Base-by-base conservation (phyloP, 2,329 filamentous ascomycete species). In the Monosporascus sp. region DNA sequence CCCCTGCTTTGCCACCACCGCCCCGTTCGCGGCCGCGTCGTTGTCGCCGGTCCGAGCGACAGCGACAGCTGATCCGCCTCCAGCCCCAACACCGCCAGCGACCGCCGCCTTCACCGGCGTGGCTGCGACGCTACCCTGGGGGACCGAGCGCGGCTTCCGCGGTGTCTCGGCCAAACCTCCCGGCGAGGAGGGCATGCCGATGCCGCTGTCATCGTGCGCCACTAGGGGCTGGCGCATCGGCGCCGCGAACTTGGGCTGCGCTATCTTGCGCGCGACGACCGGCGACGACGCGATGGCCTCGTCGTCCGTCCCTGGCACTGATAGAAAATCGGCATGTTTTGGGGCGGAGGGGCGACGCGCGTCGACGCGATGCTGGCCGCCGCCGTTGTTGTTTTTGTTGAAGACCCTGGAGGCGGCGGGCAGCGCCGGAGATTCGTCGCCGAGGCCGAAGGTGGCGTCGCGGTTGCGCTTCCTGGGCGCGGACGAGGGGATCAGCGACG, bases 401-500 rank as follows among this genome's bases (percentile, higher is more conserved):
- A 35, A 35, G 31, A 35, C 31, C 31, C 49, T 20, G 8, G 56
- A 50, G 1, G 68, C 61, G 56, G 38, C 69, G 60, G 58, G 50
- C 37, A 56, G 52, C n/a, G 61, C 61, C 7, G 67, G 67, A 38
- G 67, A 68, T 19, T 62, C 60, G 45, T 63, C 67, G 58, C 53
- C 59, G 50, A 40, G n/a, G 43, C n/a, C 54, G 57, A 75, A 67
- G 62, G 58, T 66, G 48, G 52, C 55, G 59, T 56, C 73, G 58
- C 47, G 70, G 19, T 52, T 63, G n/a, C 66, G 62, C 50, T 68
- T 69, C 48, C 60, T 61, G 14, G 63, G 66, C 8, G 67, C 72
- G 3, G 75, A 77, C 5, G 74, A 78, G 27, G 71, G 74, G 48
- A 75, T 68, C 53, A 72, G 63, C 6, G 68, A 70, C 0, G 67